phyloP scores from a whole-genome alignment of 768 basidiomycete genomes.

The Agrocybe pediades region DNA sequence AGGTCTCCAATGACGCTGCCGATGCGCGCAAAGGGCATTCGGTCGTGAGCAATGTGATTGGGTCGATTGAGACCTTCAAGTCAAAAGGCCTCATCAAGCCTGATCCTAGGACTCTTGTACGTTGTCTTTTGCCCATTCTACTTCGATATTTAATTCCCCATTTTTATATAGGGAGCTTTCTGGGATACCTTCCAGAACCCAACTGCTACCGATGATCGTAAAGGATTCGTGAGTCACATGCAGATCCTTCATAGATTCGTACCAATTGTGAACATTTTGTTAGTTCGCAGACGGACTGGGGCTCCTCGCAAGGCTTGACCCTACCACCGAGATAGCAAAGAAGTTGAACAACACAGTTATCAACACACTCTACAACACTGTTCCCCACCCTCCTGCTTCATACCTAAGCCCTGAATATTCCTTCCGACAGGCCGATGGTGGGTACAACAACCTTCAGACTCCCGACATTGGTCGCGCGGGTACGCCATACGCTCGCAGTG shows the following conservation, averaged over 20 bases:
- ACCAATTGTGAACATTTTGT: not conserved
- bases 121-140: not conserved
- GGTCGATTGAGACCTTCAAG: conserved; percentile 7
- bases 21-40: conserved; percentile 14
- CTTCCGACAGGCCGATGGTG: conserved; percentile 37
- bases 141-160: not conserved
- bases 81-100: conserved; percentile 13
- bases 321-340: conserved; percentile 6
- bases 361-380: conserved; percentile 55
- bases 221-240: conserved; percentile 11
- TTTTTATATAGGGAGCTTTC: conserved; percentile 6
- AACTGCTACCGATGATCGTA: conserved; percentile 12
- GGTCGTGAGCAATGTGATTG: conserved; percentile 6
- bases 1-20: conserved; percentile 14
- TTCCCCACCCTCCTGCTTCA: conserved; percentile 51
- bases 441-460: conserved; percentile 42
- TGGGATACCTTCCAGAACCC: conserved; percentile 9
- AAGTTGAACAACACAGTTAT: conserved; percentile 21
- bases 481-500: conserved; percentile 53
- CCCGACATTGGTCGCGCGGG: conserved; percentile 53
- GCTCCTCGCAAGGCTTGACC: conserved; percentile 13
- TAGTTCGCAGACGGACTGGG: conserved; percentile 18
- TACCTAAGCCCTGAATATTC: conserved; percentile 30
- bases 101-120: conserved; percentile 10
- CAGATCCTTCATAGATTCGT: not conserved